These are phyloP conservation scores for Colletotrichum sp. DNA, from an alignment of 2,329 filamentous ascomycete genomes.

Conservation along the genomic window DNA sequence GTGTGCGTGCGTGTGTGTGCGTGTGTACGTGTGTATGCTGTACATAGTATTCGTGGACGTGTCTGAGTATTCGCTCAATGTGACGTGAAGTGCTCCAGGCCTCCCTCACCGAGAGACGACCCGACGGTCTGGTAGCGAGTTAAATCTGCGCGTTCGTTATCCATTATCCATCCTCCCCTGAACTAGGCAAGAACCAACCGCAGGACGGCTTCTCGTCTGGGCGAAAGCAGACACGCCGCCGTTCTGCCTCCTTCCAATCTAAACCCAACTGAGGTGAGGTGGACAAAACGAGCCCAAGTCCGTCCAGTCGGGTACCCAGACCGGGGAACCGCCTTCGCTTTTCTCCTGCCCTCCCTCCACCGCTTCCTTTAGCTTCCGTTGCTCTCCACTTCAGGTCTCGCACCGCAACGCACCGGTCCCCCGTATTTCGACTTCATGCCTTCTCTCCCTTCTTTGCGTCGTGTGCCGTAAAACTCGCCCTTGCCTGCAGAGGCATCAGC, in stretches of 20 bases:
- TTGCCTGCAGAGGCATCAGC: background rate
- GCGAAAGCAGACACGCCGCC: background rate
- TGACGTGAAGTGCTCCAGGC: constrained; percentile 17
- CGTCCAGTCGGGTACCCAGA: background rate
- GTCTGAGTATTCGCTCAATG: background rate
- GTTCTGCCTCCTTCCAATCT: background rate
- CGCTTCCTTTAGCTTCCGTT: background rate
- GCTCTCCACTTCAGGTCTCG: background rate
- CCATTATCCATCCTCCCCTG: background rate
- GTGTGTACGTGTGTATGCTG: background rate
- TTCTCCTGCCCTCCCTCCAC: background rate
- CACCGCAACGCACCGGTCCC: background rate
- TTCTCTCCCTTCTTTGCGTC: background rate
- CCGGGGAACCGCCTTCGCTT: background rate
- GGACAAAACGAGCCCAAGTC: background rate
- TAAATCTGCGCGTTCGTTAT: constrained; percentile 25
- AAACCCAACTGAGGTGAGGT: background rate
- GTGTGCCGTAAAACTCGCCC: background rate
- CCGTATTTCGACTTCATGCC: constrained; percentile 1
- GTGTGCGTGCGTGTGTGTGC: background rate
- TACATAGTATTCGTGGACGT: background rate
- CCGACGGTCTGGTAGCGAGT: constrained; percentile 17
- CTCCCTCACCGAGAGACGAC: constrained; percentile 27
- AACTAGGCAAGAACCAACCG: background rate
- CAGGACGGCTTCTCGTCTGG: background rate